A percentile compares a stretch with the other conserved stretches of the same genome.
These are phyloP conservation scores for Ilex paraguariensis DNA, from an alignment of 305 asterid species.

Conservation along the genomic window DNA sequence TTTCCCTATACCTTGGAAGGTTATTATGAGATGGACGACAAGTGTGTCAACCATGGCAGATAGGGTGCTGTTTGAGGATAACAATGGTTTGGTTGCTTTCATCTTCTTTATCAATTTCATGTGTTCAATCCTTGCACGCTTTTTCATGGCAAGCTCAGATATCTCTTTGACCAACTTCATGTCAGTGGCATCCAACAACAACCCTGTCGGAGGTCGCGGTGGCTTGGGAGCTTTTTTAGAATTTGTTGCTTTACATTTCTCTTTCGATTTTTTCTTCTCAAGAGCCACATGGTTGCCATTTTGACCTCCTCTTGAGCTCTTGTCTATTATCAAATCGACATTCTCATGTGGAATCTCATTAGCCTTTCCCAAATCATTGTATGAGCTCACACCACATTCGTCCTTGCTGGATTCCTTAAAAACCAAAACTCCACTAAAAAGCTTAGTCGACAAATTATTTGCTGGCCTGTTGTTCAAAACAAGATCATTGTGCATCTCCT, in stretches of 20 bases:
- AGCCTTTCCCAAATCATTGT: conserved; percentile 3
- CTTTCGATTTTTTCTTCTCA: conserved; percentile 22
- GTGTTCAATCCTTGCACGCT: conserved; percentile 48
- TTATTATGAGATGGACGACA: conserved; percentile 44
- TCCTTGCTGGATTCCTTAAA: conserved; percentile 14
- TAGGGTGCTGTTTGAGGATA: conserved; percentile 34
- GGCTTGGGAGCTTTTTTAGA: conserved; percentile 44
- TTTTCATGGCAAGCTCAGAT: conserved; percentile 38
- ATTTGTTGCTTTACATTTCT: conserved; percentile 22
- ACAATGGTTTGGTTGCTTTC: conserved; percentile 25
- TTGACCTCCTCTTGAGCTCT: conserved; percentile 11
- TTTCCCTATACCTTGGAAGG: conserved; percentile 46
- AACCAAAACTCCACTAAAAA: conserved; percentile 28
- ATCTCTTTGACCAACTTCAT: conserved; percentile 49
- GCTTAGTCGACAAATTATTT: conserved; percentile 27
- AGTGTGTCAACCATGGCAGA: conserved; percentile 46
- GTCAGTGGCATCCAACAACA: conserved; percentile 52
- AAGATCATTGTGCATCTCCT: conserved; percentile 2
- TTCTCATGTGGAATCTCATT: conserved; percentile 12
- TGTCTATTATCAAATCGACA: conserved; percentile 22
- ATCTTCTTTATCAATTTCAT: conserved; percentile 44
- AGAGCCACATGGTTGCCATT: conserved; percentile 14
- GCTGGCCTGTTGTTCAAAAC: conserved; percentile 10
- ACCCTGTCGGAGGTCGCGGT: conserved; percentile 68
- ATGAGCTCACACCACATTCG: conserved; percentile 9